These are phyloP conservation scores for Mycena vitilis DNA, from an alignment of 768 basidiomycete species.

Conservation along the genomic window DNA sequence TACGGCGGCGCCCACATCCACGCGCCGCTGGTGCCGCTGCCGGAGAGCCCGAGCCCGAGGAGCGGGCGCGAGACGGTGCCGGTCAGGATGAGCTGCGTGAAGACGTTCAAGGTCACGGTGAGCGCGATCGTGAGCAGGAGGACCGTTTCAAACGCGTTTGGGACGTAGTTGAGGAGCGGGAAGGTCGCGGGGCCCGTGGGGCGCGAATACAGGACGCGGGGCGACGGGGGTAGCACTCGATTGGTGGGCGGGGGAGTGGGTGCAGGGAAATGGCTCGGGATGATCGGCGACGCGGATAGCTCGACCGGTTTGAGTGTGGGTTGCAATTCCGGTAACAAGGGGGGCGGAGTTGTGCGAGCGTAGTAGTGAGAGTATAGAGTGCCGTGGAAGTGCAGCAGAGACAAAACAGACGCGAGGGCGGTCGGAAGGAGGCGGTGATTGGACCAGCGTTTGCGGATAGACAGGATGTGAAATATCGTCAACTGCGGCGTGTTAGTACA, in stretches of 20 bases:
- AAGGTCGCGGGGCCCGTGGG: slow-evolving; percentile 49
- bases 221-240: neutral
- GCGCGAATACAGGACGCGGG: slow-evolving; percentile 30
- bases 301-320: slow-evolving; percentile 19
- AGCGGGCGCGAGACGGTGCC: slow-evolving; percentile 70
- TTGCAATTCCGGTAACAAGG: slow-evolving; percentile 30
- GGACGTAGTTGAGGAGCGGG: slow-evolving; percentile 80
- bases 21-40: slow-evolving; percentile 34
- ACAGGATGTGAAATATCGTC: slow-evolving; percentile 71
- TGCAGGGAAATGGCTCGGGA: slow-evolving; percentile 22
- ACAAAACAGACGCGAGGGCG: slow-evolving; percentile 66
- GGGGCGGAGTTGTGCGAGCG: slow-evolving; percentile 19
- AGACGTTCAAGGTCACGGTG: slow-evolving; percentile 68
- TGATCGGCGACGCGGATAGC: slow-evolving; percentile 7
- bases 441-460: slow-evolving; percentile 72
- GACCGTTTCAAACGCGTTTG: slow-evolving; percentile 76
- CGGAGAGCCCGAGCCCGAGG: slow-evolving; percentile 59
- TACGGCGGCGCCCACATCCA: slow-evolving; percentile 44
- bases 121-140: slow-evolving; percentile 68
- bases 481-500: slow-evolving; percentile 52
- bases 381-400: slow-evolving; percentile 75
- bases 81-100: slow-evolving; percentile 75
- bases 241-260: slow-evolving; percentile 26
- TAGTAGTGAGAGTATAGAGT: slow-evolving; percentile 59
- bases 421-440: slow-evolving; percentile 80